Evolutionary conservation across 345 rosid species (phyloP), one percentile per base, ranked within the genome.

Genomic region (Rhodomyrtus tomentosa): DNA sequence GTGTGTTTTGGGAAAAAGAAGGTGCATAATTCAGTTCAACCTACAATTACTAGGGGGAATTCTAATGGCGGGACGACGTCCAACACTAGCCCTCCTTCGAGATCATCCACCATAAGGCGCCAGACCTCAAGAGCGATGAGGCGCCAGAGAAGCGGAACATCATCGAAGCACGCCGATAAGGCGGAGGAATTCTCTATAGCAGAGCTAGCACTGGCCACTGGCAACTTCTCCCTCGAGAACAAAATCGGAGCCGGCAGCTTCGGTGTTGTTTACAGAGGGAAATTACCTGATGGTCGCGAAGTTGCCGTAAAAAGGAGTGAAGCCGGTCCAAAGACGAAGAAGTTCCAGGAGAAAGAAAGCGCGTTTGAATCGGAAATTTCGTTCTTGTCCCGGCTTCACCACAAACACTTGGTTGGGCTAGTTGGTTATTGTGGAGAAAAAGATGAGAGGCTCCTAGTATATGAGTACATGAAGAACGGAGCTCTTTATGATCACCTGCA

Each of bases 281-380:
- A 94, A 85, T 87, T 97, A 73, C 38, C 11, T 0, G 98, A 95
- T 81, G 98, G 98, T 14, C 92, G 93, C 6, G 96, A 97, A 56
- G 99, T 97, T 8, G 99, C 99, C 8, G 93, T 96, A 56, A 97
- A 97, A 87, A 92, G 99, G 86, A 96, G 98, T 0, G 99, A 97
- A 68, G 93, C 94, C 5, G 89, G 89, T 38, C 88, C 91, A 36
- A 95, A 86, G 83, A 81, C 83, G 48, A 95, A 95, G 94, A 97
- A 92, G 73, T 87, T 92, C 72, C 99, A 95, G 55, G 99, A 95
- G 88, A 97, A 95, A 85, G 99, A 95, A 90, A 94, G 89, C 52
- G 98, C 99, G 15, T 95, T 97, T 18, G 99, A 95, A 5, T 95
- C 99, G 0, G 99, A 95, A 79, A 85, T 97, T 32, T 89, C 98